phyloP scores from a whole-genome alignment of 2,329 filamentous ascomycete genomes.

The Apiospora arundinis region DNA sequence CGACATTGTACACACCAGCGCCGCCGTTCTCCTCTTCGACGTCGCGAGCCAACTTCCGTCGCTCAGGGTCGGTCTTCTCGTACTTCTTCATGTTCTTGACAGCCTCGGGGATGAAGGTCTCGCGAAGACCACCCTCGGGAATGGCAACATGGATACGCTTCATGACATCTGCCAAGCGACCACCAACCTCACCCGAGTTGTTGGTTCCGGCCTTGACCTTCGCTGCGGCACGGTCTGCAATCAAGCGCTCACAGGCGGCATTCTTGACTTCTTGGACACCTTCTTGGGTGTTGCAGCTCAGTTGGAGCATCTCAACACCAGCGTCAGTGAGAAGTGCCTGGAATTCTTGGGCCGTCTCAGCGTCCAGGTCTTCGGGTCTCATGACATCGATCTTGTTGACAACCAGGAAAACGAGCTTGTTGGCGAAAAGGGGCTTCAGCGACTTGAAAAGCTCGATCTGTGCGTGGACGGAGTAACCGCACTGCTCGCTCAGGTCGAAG shows the following conservation, averaged over 20 bases:
- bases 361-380: slow-evolving; percentile 84
- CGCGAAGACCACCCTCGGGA: slow-evolving; percentile 81
- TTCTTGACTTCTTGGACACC: slow-evolving; percentile 96
- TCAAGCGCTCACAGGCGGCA: slow-evolving; percentile 87
- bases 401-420: slow-evolving; percentile 96
- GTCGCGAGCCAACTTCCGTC: slow-evolving; percentile 81
- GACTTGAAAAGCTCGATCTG: slow-evolving; percentile 96
- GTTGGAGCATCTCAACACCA: slow-evolving; percentile 90
- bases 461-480: slow-evolving; percentile 86
- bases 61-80: slow-evolving; percentile 86
- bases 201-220: slow-evolving; percentile 93
- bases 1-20: slow-evolving; percentile 93
- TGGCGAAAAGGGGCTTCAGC: slow-evolving; percentile 95
- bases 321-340: slow-evolving; percentile 82
- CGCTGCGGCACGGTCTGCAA: slow-evolving; percentile 91
- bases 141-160: slow-evolving; percentile 96
- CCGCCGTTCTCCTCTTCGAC: slow-evolving; percentile 92
- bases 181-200: slow-evolving; percentile 75
- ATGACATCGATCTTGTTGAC: slow-evolving; percentile 98
- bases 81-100: slow-evolving; percentile 85
- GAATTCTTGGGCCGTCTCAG: slow-evolving; percentile 77
- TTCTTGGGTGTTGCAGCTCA: slow-evolving; percentile 94
- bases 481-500: slow-evolving; percentile 77
- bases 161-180: slow-evolving; percentile 87
- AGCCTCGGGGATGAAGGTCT: slow-evolving; percentile 88